These are phyloP conservation scores for Rosa multiflora DNA, from an alignment of 306 rosid species.

Conservation along the genomic window DNA sequence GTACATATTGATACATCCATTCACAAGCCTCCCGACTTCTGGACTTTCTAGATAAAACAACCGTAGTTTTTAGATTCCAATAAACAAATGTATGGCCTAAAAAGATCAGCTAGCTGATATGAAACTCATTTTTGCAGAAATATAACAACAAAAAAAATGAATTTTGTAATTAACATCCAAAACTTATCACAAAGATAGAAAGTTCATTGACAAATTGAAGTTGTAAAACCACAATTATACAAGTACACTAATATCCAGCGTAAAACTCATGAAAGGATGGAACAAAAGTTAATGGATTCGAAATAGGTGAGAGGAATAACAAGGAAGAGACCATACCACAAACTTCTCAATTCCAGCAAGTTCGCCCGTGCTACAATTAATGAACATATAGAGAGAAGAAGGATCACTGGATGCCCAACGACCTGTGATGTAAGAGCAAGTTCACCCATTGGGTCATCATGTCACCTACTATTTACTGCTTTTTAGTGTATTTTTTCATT, in stretches of 20 bases:
- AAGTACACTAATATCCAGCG: background rate
- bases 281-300: no score
- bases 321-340: constrained; percentile 69
- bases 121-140: no score
- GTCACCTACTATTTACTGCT: no score
- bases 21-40: no score
- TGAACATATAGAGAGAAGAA: constrained; percentile 76
- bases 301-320: constrained; percentile 5
- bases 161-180: background rate
- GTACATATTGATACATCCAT: no score
- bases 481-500: no score
- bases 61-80: no score
- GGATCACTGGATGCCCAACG: constrained; percentile 84
- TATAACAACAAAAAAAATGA: background rate
- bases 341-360: constrained; percentile 87
- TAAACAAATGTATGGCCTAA: no score
- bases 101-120: no score
- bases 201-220: background rate
- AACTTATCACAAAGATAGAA: background rate
- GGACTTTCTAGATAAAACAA: no score
- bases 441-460: no score
- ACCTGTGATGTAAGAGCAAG: constrained; percentile 39
- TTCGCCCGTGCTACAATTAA: constrained; percentile 87
- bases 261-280: background rate
- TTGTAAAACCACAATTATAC: background rate